Conservation (phyloP, 2,329 filamentous ascomycete species). For the Blastomyces percursus region DNA sequence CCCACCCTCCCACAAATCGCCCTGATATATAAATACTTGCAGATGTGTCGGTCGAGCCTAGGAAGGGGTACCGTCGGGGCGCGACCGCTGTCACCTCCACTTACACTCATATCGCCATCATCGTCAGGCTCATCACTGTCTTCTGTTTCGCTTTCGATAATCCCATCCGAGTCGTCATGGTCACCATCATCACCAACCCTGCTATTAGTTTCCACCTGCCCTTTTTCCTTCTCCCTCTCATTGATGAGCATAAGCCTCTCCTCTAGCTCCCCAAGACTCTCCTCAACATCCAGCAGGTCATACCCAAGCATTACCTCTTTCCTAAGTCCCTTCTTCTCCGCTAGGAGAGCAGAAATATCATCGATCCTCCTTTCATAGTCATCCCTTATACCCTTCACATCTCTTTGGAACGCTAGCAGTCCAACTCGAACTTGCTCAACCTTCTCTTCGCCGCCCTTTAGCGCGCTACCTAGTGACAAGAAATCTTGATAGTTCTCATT, state of each 20-base stretch:
- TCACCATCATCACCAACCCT: conserved; percentile 29
- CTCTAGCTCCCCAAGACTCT: conserved; percentile 48
- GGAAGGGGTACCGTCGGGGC: conserved; percentile 27
- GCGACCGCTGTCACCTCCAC: conserved; percentile 21
- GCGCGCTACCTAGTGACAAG: conserved; percentile 64
- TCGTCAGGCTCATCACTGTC: background rate
- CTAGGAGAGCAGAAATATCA: conserved; percentile 52
- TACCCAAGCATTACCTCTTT: conserved; percentile 52
- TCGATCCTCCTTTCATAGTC: conserved; percentile 52
- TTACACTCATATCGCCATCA: background rate
- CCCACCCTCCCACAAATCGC: conserved; percentile 43
- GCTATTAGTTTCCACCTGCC: conserved; percentile 23
- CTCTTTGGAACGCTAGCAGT: conserved; percentile 71
- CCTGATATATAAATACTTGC: conserved; percentile 48
- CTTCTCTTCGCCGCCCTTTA: conserved; percentile 80
- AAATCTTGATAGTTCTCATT: conserved; percentile 94
- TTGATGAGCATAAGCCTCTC: conserved; percentile 56
- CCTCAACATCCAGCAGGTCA: conserved; percentile 35
- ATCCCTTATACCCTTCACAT: conserved; percentile 61
- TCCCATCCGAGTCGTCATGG: conserved; percentile 18
- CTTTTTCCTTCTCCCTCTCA: conserved; percentile 24
- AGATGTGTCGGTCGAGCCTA: conserved; percentile 45
- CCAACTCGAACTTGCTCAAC: conserved; percentile 84
- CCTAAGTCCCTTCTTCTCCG: conserved; percentile 56
- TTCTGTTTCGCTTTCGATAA: background rate